These are phyloP conservation scores for Cladophialophora bantiana DNA, from an alignment of 2,329 filamentous ascomycete genomes.

Conservation along the genomic window DNA sequence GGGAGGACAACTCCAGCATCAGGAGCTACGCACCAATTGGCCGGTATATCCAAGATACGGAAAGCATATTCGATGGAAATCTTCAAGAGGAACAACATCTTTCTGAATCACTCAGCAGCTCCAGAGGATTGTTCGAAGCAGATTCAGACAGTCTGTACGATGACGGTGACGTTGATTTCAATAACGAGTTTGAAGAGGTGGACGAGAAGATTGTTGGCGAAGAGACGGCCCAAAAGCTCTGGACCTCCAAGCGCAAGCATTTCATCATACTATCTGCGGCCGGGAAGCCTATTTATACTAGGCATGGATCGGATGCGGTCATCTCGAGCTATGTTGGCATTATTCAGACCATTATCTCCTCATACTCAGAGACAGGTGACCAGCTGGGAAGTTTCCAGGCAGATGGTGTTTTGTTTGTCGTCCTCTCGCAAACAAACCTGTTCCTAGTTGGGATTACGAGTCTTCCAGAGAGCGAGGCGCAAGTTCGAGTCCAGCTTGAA, in stretches of 20 bases:
- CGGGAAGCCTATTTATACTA: constrained; percentile 95
- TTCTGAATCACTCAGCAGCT: constrained; percentile 51
- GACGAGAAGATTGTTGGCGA: constrained; percentile 61
- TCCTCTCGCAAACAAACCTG: constrained; percentile 82
- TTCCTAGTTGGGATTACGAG: constrained; percentile 94
- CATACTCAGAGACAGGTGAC: constrained; percentile 83
- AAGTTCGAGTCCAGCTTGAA: constrained; percentile 86
- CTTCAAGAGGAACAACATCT: constrained; percentile 46
- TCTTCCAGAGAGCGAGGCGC: constrained; percentile 87
- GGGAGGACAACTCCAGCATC: constrained; percentile 58
- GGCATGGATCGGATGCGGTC: constrained; percentile 87
- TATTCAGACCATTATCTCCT: constrained; percentile 96
- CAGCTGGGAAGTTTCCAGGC: constrained; percentile 83
- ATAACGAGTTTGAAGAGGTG: constrained; percentile 74
- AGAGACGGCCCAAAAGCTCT: constrained; percentile 72
- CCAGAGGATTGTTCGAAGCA: constrained; percentile 41
- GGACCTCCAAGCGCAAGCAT: constrained; percentile 94
- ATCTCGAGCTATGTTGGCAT: constrained; percentile 95
- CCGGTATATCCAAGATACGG: constrained; percentile 73
- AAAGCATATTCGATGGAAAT: constrained; percentile 80
- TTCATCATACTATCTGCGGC: constrained; percentile 96
- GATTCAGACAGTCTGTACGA: constrained; percentile 42
- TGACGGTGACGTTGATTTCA: constrained; percentile 71
- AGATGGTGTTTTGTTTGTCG: constrained; percentile 83
- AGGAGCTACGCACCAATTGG: constrained; percentile 60